Evolutionary conservation across 352 stramenopile genomes (phyloP), one percentile per base, ranked within the genome.

Genomic region (Stramenopiles sp.): DNA sequence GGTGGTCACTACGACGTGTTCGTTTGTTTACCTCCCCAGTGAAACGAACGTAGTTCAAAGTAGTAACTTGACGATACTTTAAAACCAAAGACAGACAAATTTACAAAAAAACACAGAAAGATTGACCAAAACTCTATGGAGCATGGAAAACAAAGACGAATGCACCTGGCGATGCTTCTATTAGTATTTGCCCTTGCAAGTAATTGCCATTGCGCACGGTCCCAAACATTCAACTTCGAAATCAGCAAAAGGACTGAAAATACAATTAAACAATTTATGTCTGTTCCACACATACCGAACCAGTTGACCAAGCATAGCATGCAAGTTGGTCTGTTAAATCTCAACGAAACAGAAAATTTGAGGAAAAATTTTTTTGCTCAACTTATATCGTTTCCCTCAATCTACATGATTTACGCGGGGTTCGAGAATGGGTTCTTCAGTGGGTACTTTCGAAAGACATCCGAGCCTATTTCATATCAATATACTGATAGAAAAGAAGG

Each of bases 221-320:
- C 39, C 4, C 39, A 55, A 55, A 14, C 71, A 8, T 78, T 78
- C 31, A 78, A 78, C 22, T 78, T 78, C 31, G 71, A 78, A 78
- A 78, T 78, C 30, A 78, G 71, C 14, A 78, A 78, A 78, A 4
- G 71, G 14, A 78, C 71, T 14, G 71, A 78, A 33, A 78, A 14
- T 78, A 78, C 71, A 33, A 78, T 78, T 14, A 78, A 33, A 14
- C 71, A 78, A 78, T 78, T 78, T 14, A 78, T 78, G 71, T 78
- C 71, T 14, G 71, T 78, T 4, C 71, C 71, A 33, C 71, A 78
- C 22, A 78, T 78, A 4, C 71, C 71, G 4, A 78, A 78, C 14
- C 30, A 31, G 14, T 14, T 78, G 4, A 78, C 71, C 4, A 78
- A 78, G 31, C 30, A 33, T 33, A 78, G 22, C 71, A 78, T 78